A percentile compares a stretch with the other conserved stretches of the same genome.
Conservation (phyloP, 139 green algal species). For the Auxenochlorella protothecoides region DNA sequence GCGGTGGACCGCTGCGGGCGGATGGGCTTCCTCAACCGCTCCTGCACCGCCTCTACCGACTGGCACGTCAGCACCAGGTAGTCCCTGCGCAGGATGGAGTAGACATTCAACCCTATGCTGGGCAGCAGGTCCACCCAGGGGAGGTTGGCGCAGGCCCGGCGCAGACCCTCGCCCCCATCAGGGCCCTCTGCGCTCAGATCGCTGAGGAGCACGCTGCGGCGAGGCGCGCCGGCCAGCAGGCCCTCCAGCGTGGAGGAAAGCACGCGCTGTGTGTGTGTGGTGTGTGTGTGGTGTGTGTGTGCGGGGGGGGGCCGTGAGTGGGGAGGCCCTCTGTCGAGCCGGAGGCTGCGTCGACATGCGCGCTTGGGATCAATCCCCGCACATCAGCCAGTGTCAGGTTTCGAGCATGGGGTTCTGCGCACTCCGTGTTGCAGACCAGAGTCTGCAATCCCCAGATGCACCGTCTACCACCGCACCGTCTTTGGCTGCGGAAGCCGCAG, state of each 20-base stretch:
- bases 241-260: constrained; percentile 7
- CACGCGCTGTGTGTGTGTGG: too few relatives aligned
- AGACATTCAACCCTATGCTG: constrained; percentile 65
- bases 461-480: constrained; percentile 25
- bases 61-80: constrained; percentile 58
- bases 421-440: too few relatives aligned
- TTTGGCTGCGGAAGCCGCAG: constrained; percentile 29
- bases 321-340: too few relatives aligned
- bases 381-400: too few relatives aligned
- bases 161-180: constrained; percentile 11
- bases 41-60: constrained; percentile 36
- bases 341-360: too few relatives aligned
- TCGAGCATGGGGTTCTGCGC: too few relatives aligned
- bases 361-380: too few relatives aligned
- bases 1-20: constrained; percentile 13
- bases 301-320: background rate
- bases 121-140: constrained; percentile 55
- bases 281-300: constrained; percentile 1
- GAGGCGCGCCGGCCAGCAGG: constrained; percentile 31
- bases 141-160: constrained; percentile 44
- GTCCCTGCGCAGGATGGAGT: constrained; percentile 71
- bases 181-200: constrained; percentile 24
- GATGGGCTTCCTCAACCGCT: constrained; percentile 33
- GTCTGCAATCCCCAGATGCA: too few relatives aligned
- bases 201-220: constrained; percentile 39